phyloP scores from a whole-genome alignment of 495 filamentous ascomycete genomes.

The Astrothelium subdiscretum region DNA sequence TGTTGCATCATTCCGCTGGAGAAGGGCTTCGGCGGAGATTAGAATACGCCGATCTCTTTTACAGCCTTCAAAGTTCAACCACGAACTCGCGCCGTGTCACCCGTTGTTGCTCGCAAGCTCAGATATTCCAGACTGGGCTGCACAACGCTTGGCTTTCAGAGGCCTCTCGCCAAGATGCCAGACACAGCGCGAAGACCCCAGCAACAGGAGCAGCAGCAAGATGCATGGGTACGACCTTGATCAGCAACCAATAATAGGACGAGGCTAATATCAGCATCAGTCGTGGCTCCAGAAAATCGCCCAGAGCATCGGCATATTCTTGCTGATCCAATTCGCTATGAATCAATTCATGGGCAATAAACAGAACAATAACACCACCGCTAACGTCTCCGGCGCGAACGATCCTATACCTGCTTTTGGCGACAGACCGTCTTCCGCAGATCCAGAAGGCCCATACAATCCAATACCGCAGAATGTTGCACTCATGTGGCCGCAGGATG shows the following conservation, averaged over 20 bases:
- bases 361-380: conserved; percentile 37
- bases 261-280: conserved; percentile 29
- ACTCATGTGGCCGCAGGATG: conserved; percentile 78
- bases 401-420: conserved; percentile 52
- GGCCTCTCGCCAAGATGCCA: neutral
- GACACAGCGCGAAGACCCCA: neutral
- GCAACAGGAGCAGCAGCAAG: neutral
- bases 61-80: neutral
- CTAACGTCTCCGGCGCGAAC: conserved; percentile 32
- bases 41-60: neutral
- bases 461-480: conserved; percentile 62
- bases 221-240: neutral
- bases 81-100: neutral
- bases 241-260: neutral
- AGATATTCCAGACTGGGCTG: neutral
- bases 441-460: conserved; percentile 55
- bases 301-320: conserved; percentile 60
- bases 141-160: neutral
- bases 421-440: conserved; percentile 46
- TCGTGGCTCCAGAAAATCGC: conserved; percentile 33
- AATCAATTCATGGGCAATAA: conserved; percentile 40
- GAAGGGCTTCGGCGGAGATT: neutral
- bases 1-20: neutral
- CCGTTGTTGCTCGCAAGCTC: neutral
- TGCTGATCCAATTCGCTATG: conserved; percentile 53